These are phyloP conservation scores for Backusella sp. DNA, from an alignment of 192 early-diverging fungal species.

Conservation along the genomic window DNA sequence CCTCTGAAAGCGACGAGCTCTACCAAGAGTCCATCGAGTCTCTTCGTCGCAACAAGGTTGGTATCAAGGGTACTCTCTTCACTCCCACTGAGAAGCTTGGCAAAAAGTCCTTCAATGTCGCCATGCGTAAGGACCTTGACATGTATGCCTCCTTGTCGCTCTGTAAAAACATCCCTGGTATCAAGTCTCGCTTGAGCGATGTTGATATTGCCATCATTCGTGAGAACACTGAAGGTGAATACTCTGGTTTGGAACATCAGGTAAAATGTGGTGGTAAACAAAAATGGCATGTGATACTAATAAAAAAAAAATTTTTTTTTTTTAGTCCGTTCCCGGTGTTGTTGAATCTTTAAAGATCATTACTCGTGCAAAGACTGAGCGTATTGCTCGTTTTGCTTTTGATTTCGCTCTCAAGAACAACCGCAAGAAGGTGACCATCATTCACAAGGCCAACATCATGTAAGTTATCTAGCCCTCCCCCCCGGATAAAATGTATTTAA, in stretches of 20 bases:
- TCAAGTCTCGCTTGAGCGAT: constrained; percentile 84
- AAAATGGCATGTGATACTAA: not conserved
- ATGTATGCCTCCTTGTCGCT: constrained; percentile 96
- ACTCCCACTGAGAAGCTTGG: constrained; percentile 85
- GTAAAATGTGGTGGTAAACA: constrained; percentile 31
- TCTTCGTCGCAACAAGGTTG: constrained; percentile 93
- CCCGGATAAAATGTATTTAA: constrained; percentile 9
- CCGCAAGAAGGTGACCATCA: constrained; percentile 97
- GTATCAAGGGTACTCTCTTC: constrained; percentile 91
- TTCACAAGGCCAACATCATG: constrained; percentile 99
- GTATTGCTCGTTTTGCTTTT: constrained; percentile 98
- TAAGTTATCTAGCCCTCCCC: constrained; percentile 28
- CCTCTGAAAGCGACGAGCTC: constrained; percentile 74
- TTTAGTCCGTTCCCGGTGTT: constrained; percentile 91
- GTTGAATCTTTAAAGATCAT: constrained; percentile 99
- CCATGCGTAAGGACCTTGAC: constrained; percentile 96
- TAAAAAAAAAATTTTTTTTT: not conserved
- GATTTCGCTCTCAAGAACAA: constrained; percentile 98
- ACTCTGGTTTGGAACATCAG: constrained; percentile 97
- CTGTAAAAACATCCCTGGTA: constrained; percentile 87
- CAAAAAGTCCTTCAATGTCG: constrained; percentile 88
- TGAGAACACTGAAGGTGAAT: constrained; percentile 99
- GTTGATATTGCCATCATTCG: constrained; percentile 99
- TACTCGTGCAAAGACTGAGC: constrained; percentile 95
- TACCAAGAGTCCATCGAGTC: constrained; percentile 92